Base-by-base conservation (phyloP, 2,329 filamentous ascomycete genomes). In the Ceratocystis cubensis region DNA sequence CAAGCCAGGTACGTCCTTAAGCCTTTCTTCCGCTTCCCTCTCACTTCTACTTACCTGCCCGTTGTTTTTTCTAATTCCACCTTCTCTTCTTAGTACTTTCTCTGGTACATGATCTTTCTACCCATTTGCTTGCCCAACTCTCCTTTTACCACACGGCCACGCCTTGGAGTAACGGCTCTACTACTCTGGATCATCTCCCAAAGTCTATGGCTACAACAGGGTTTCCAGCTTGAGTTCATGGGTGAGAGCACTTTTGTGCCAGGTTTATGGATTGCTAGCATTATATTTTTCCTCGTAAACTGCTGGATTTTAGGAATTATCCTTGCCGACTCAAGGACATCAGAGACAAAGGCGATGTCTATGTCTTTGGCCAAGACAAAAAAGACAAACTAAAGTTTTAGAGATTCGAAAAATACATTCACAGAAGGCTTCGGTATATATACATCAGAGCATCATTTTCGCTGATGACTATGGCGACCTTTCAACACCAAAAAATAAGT, bases 61-160 rank as follows among this genome's bases (percentile, higher is more conserved):
- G 8, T 41, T 41, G 1, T 15, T 41, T 41, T 15, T 28, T 63
- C 57, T 53, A 56, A 63, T n/a, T 22, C 22, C 8, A 13, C 17
- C 22, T 33, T 8, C 7, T 13, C 7, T 33, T 8, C 7, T 15
- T 28, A 96, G 91, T 99, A 99, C 75, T 99, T 99, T 75, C 83
- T 99, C 63, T 99, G 94, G 94, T 97, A 99, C 76, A 86, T 96
- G 76, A 84, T 96, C 70, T 89, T 99, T 71, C 79, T 97, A 2
- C 94, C 94, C 0, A 86, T 96, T 63, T 96, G 96, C 74, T 85
- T 99, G 0, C 91, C 93, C 0, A 78, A 78, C 46, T 96, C 92
- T 0, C 87, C 88, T 0, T 81, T 96, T 15, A 76, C 95, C 0
- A 76, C 74, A 3, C 79, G 77, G 1, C 84, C 84, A 0, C 72